phyloP scores from a whole-genome alignment of 495 filamentous ascomycete genomes.

The Venustampulla echinocandica region DNA sequence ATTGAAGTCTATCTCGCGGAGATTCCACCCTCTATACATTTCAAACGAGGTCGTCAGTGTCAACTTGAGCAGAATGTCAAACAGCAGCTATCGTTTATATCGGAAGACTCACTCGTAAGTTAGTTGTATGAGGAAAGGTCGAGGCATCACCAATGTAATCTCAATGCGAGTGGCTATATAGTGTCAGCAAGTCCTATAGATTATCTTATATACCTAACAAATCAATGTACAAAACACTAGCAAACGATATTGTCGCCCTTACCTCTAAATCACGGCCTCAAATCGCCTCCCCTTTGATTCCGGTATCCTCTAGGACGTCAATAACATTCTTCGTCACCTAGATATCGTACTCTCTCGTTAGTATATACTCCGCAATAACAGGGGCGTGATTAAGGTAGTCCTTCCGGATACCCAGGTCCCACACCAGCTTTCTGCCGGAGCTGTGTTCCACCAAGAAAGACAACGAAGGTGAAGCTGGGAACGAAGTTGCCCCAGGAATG shows the following conservation, averaged over 20 bases:
- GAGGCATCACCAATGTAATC: slow-evolving; percentile 50
- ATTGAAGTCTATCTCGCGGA: slow-evolving; percentile 33
- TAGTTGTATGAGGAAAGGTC: slow-evolving; percentile 38
- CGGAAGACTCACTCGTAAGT: slow-evolving; percentile 45
- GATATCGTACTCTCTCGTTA: neutral
- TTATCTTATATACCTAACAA: too few species aligned
- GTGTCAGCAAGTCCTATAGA: too few species aligned
- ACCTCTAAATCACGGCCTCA: slow-evolving; percentile 52
- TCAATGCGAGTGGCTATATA: slow-evolving; percentile 51
- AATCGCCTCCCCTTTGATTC: slow-evolving; percentile 25
- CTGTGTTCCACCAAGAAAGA: neutral
- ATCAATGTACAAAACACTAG: too few species aligned
- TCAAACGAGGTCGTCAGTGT: too few species aligned
- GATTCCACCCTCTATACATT: slow-evolving; percentile 28
- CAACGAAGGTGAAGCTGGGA: too few species aligned
- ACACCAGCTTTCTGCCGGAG: neutral
- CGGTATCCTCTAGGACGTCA: neutral
- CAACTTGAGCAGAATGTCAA: too few species aligned
- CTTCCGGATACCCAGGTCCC: neutral
- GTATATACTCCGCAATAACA: neutral
- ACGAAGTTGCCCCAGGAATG: too few species aligned
- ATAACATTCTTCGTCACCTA: neutral
- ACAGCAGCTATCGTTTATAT: slow-evolving; percentile 36
- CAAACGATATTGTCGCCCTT: too few species aligned
- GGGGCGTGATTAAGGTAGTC: neutral